Conservation (phyloP, 768 basidiomycete genomes). For the Pleurotus pulmonarius region DNA sequence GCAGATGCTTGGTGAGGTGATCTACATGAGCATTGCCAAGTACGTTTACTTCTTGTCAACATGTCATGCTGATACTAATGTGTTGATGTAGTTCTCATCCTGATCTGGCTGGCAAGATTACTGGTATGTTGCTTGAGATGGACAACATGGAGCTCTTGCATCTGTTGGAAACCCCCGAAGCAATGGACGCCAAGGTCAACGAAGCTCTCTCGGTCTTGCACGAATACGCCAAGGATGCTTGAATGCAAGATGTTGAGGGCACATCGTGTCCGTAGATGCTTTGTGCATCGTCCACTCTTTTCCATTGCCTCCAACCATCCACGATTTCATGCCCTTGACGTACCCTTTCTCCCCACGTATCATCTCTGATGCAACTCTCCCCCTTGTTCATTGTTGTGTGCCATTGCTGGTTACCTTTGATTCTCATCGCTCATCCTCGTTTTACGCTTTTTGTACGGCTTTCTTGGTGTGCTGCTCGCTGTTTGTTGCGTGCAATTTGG, state of each 20-base stretch:
- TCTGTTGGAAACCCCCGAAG: conserved; percentile 77
- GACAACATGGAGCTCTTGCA: conserved; percentile 91
- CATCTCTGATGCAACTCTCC: conserved; percentile 18
- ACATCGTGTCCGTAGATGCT: neutral
- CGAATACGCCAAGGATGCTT: conserved; percentile 61
- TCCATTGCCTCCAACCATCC: conserved; percentile 11
- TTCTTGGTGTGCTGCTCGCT: conserved; percentile 27
- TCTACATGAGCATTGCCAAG: conserved; percentile 87
- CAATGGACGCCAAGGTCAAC: conserved; percentile 85
- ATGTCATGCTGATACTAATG: conserved; percentile 1
- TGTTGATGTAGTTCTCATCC: conserved; percentile 61
- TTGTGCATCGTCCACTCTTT: conserved; percentile 4
- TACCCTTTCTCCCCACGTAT: conserved; percentile 31
- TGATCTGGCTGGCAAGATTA: conserved; percentile 97
- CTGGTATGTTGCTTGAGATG: conserved; percentile 99
- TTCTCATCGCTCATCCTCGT: conserved; percentile 26
- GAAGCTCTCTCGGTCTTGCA: conserved; percentile 89
- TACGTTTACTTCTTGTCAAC: conserved; percentile 39
- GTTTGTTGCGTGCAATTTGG: conserved; percentile 29
- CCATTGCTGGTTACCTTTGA: conserved; percentile 23
- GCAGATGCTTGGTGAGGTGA: conserved; percentile 96
- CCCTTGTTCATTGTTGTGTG: conserved; percentile 30
- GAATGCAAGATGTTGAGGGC: conserved; percentile 14
- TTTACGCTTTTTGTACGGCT: conserved; percentile 18
- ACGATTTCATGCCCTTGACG: conserved; percentile 36